Percentiles rank a stretch among this genome's conserved stretches.
phyloP scores from a whole-genome alignment of 441 rosid species.

The Brassica hybrid region DNA sequence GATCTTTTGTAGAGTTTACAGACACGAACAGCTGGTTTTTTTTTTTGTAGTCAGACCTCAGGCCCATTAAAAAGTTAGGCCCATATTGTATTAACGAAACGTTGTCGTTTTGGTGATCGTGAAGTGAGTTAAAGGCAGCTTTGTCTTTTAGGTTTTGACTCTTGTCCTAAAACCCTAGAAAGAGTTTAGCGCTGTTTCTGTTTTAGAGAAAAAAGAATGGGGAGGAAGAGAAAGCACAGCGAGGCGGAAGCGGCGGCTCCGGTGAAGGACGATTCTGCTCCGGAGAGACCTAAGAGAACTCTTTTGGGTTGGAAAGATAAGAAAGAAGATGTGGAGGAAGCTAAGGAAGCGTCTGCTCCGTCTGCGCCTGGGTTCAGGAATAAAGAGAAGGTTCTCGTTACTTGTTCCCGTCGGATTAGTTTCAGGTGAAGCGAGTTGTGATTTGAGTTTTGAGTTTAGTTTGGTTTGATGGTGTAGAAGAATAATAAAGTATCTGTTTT shows the following conservation, averaged over 20 bases:
- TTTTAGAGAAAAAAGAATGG: constrained; percentile 51
- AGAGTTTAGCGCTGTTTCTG: constrained; percentile 18
- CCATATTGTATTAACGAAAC: background rate
- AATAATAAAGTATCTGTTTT: background rate
- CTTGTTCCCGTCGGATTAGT: constrained; percentile 93
- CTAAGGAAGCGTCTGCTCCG: constrained; percentile 15
- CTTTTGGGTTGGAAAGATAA: constrained; percentile 90
- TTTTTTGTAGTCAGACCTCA: background rate
- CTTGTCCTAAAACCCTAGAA: constrained; percentile 30
- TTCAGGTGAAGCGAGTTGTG: constrained; percentile 56
- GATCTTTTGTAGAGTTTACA: constrained; percentile 39
- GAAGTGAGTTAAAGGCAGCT: constrained; percentile 9
- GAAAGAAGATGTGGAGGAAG: constrained; percentile 46
- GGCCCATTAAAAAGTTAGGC: constrained; percentile 11
- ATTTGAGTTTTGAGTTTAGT: background rate
- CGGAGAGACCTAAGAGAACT: constrained; percentile 78
- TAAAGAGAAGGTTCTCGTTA: constrained; percentile 91
- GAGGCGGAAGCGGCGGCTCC: constrained; percentile 53
- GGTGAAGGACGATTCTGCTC: constrained; percentile 58
- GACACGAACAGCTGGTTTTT: constrained; percentile 22
- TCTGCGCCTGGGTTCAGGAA: constrained; percentile 60
- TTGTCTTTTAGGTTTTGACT: constrained; percentile 19
- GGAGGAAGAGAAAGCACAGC: constrained; percentile 79
- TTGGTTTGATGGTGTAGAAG: background rate
- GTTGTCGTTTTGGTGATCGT: background rate